A percentile compares a stretch with the other conserved stretches of the same genome.
These are phyloP conservation scores for Drechslerella coelobrocha DNA, from an alignment of 2,329 filamentous ascomycete genomes.

Conservation along the genomic window DNA sequence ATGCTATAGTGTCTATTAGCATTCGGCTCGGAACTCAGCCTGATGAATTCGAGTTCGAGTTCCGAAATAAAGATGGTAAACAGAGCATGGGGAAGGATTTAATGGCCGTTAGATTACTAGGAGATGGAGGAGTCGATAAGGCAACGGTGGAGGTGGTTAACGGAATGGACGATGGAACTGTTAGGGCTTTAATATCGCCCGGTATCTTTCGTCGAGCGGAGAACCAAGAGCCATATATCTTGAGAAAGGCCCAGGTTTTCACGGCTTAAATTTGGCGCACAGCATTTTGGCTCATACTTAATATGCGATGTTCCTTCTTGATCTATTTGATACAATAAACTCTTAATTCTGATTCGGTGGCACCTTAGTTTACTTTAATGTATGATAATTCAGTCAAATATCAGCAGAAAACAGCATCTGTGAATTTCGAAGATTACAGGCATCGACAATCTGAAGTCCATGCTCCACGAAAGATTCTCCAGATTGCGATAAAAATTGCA, in stretches of 20 bases:
- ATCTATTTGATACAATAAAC: too few species aligned
- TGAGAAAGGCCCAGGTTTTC: constrained; percentile 17
- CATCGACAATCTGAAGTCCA: too few species aligned
- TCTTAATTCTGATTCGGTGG: too few species aligned
- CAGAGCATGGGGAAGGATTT: not conserved
- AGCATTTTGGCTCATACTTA: not conserved
- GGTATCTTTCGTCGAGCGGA: constrained; percentile 12
- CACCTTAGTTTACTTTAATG: too few species aligned
- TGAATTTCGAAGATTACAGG: too few species aligned
- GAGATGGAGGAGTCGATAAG: constrained; percentile 7
- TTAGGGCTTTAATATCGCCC: constrained; percentile 37
- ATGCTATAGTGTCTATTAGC: not conserved
- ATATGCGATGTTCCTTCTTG: too few species aligned
- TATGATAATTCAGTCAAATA: too few species aligned
- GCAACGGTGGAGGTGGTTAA: constrained; percentile 18
- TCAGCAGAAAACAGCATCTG: too few species aligned
- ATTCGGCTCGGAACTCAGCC: constrained; percentile 19
- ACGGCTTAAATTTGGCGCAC: constrained; percentile 3
- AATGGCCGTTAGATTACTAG: constrained; percentile 13
- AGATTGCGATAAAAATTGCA: too few species aligned
- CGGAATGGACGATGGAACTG: constrained; percentile 17
- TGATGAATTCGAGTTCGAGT: constrained; percentile 32
- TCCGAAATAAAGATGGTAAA: constrained; percentile 25
- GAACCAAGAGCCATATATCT: constrained; percentile 1
- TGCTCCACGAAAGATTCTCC: too few species aligned